Evolutionary conservation across 768 basidiomycete genomes (phyloP).

Genomic region (Trametes cinnabarina): DNA sequence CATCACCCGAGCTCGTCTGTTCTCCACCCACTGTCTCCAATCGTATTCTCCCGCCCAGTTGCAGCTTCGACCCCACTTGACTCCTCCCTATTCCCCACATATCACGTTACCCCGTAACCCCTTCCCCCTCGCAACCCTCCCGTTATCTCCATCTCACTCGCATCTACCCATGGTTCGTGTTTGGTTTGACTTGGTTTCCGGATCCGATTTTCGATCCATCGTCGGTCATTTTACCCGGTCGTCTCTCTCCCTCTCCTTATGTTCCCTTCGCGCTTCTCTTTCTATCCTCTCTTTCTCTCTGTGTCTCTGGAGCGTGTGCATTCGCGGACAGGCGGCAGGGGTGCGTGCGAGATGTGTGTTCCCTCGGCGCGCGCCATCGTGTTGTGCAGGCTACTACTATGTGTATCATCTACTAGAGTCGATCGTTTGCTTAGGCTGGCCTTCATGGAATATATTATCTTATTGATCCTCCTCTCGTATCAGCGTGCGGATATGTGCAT

Average conservation of each 20-base stretch:
- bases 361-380: conserved; percentile 6
- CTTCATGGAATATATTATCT: conserved; percentile 22
- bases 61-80: no score
- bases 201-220: no score
- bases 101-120: no score
- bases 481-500: no score
- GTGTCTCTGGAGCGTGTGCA: conserved; percentile 8
- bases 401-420: conserved; percentile 25
- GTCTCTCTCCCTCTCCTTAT: background rate
- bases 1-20: background rate
- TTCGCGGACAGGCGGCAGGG: conserved; percentile 14
- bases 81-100: no score
- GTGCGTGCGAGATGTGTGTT: conserved; percentile 11
- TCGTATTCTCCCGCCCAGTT: background rate
- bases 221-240: no score
- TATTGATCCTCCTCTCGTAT: conserved; percentile 7
- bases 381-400: conserved; percentile 23
- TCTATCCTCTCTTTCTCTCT: background rate
- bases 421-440: conserved; percentile 22
- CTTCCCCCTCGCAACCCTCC: no score
- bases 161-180: no score
- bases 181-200: no score
- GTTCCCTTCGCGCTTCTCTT: background rate
- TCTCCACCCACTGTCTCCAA: background rate
- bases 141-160: no score